A percentile compares a stretch with the other conserved stretches of the same genome.
Evolutionary conservation across 176 grass and related monocot species (phyloP).

Genomic region (Rhynchospora tenuis): DNA sequence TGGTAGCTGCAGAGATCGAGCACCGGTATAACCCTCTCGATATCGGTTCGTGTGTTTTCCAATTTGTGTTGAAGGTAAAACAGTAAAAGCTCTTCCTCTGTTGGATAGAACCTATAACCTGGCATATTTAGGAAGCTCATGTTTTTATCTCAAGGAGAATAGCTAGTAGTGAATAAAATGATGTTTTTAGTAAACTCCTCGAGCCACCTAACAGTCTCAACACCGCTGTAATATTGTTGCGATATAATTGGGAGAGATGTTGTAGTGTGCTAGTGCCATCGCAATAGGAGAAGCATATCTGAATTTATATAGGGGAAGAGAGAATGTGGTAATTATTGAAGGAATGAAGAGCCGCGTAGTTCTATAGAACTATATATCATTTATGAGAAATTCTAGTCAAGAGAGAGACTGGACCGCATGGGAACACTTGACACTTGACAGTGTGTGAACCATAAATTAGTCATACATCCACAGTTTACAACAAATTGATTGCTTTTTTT

Average conservation of each 20-base stretch:
- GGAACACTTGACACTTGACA: neutral
- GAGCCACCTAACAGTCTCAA: neutral
- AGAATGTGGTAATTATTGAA: neutral
- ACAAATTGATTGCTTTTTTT: neutral
- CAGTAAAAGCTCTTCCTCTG: constrained; percentile 66
- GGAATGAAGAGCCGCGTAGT: neutral
- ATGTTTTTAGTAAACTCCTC: neutral
- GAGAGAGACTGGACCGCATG: neutral
- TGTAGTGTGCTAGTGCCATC: neutral
- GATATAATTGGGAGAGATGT: neutral
- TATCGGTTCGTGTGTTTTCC: constrained; percentile 22
- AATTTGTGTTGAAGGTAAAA: constrained; percentile 68
- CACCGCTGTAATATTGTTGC: neutral
- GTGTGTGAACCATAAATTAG: neutral
- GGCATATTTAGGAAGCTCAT: constrained; percentile 17
- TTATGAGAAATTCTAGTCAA: neutral
- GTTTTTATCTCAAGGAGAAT: neutral
- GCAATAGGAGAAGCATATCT: neutral
- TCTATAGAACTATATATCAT: neutral
- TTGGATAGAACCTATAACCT: constrained; percentile 76
- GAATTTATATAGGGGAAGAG: neutral
- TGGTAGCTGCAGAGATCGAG: constrained; percentile 55
- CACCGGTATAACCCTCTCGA: constrained; percentile 55
- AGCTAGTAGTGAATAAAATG: neutral
- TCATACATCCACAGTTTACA: neutral